Base-by-base conservation (phyloP, 345 rosid genomes). In the Triadica sebifera region DNA sequence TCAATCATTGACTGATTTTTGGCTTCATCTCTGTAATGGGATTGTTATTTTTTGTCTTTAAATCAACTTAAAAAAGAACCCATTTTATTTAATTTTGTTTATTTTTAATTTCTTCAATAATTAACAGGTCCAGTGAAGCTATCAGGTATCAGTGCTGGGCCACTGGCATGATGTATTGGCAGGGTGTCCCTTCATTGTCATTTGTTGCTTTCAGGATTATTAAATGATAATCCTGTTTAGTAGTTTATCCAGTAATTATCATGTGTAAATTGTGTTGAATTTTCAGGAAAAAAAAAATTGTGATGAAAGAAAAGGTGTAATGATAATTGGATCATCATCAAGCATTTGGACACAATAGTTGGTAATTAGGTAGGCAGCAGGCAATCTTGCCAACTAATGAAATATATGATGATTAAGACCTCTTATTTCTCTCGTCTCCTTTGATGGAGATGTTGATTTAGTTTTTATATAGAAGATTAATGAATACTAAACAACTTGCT, bases 1-100 rank as follows among this genome's bases (percentile, higher is more conserved):
- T 12, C 79, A 80, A 78, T 83, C 69, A 81, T 81, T 10, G 69
- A 29, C 65, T 74, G 58, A 41, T 50, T 77, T 77, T 82, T 82
- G 88, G 83, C 78, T 71, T 68, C 69, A 43, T 71, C 72, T 76
- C 0, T 52, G 4, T 4, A 15, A 11, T 29, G 55, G 50, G 45
- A 58, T 29, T 29, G 34, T 29, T 70, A 45, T 39, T 41, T 43
- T 57, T 38, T 41, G 24, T 57, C 39, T 41, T 8, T 34, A 8
- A 58, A 56, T 20, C 41, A 53, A 55, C 9, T 41, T 38, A 15
- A 52, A 17, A 12, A 52, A 41, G 0, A 25, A 4, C 13, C 17
- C n/a, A 68, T 53, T 70, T 39, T 15, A 15, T 73, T 34, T 55
- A 5, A 19, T 64, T 67, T 34, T 63, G 20, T 67, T 37, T 45